phyloP scores from a whole-genome alignment of 192 early-diverging fungal species.

The Coemansia asiatica region DNA sequence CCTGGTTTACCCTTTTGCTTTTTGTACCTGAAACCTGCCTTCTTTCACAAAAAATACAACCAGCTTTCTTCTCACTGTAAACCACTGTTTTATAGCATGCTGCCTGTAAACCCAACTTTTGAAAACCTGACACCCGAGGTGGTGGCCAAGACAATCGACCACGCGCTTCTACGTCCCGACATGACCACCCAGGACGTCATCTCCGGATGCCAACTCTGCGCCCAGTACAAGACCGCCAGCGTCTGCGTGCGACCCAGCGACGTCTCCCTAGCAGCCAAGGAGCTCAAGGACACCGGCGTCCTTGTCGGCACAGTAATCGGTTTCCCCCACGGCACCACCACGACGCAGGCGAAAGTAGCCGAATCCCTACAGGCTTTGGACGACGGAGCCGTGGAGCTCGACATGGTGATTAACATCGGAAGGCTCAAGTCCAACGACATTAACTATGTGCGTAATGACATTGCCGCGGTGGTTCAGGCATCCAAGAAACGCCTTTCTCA shows the following conservation, averaged over 20 bases:
- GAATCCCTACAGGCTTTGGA: constrained; percentile 57
- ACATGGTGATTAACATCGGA: constrained; percentile 63
- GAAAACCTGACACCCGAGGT: constrained; percentile 54
- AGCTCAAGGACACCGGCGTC: constrained; percentile 48
- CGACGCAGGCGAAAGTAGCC: constrained; percentile 56
- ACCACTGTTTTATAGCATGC: neutral
- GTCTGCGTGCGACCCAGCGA: constrained; percentile 68
- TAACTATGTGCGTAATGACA: constrained; percentile 52
- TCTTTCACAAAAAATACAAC: constrained; percentile 1
- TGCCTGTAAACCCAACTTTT: constrained; percentile 33
- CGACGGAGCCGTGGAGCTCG: constrained; percentile 63
- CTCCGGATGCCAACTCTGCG: constrained; percentile 56
- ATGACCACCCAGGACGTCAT: constrained; percentile 58
- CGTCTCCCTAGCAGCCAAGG: constrained; percentile 49
- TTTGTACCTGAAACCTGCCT: neutral
- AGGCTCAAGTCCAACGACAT: constrained; percentile 52
- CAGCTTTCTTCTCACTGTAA: neutral
- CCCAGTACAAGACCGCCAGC: constrained; percentile 54
- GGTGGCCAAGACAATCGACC: constrained; percentile 61
- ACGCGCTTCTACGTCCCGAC: constrained; percentile 59
- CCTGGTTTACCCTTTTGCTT: too few species aligned
- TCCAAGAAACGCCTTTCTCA: constrained; percentile 45
- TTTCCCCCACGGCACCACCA: constrained; percentile 62
- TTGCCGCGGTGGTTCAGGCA: constrained; percentile 34
- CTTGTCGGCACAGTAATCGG: constrained; percentile 62